phyloP scores from a whole-genome alignment of 495 filamentous ascomycete species.

The Neurospora sp. region DNA sequence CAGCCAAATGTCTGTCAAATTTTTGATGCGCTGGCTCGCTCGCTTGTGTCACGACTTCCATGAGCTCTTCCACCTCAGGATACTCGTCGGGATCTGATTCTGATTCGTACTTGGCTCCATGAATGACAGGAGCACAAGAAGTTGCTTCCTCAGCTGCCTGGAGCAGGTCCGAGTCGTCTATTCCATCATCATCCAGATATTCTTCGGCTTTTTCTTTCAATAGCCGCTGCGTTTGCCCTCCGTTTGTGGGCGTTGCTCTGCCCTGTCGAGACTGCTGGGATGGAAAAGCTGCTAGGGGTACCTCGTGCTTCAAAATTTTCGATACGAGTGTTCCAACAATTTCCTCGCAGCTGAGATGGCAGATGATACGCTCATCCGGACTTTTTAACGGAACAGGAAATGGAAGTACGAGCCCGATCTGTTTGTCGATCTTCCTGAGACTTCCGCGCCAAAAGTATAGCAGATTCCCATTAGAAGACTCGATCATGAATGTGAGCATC shows the following conservation, averaged over 20 bases:
- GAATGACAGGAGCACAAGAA: not conserved
- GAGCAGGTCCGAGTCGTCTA: constrained; percentile 18
- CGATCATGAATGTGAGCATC: constrained; percentile 63
- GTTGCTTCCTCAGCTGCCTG: constrained; percentile 12
- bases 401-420: constrained; percentile 43
- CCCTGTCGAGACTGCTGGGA: not conserved
- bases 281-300: constrained; percentile 49
- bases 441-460: constrained; percentile 71
- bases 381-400: constrained; percentile 50
- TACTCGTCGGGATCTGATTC: constrained; percentile 15
- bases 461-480: constrained; percentile 63
- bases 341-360: constrained; percentile 78
- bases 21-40: constrained; percentile 22
- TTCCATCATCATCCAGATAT: constrained; percentile 11
- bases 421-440: constrained; percentile 53
- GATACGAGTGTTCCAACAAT: constrained; percentile 72
- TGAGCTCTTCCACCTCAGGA: constrained; percentile 23
- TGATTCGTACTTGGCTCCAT: not conserved
- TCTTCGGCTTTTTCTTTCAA: not conserved
- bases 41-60: constrained; percentile 2
- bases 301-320: constrained; percentile 49
- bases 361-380: constrained; percentile 50
- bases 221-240: not conserved
- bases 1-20: constrained; percentile 21
- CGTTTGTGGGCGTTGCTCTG: not conserved